Evolutionary conservation across 176 grass and related monocot genomes (phyloP).

Genomic region (Dendrocalamus sinicus): DNA sequence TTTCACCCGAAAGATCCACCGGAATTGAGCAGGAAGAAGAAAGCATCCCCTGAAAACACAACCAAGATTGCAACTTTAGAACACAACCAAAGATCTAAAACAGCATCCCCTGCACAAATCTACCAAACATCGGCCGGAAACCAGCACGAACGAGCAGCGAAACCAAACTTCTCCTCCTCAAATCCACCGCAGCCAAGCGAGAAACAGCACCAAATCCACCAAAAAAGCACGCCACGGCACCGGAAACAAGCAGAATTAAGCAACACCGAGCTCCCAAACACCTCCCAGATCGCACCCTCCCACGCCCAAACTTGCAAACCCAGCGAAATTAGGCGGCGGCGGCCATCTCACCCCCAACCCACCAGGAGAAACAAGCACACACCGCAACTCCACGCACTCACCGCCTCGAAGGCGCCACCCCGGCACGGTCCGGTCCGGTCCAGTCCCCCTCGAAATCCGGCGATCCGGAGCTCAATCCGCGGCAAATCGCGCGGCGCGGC

Average conservation of each 20-base stretch:
- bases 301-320: not conserved
- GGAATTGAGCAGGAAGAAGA: not conserved
- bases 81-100: constrained; percentile 20
- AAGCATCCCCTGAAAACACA: constrained; percentile 37
- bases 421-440: not conserved
- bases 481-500: constrained; percentile 20
- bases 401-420: not conserved
- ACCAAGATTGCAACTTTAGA: constrained; percentile 35
- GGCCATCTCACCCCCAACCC: not conserved
- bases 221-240: not conserved
- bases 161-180: constrained; percentile 1
- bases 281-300: not conserved
- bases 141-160: not conserved
- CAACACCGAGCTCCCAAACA: not conserved
- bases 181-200: constrained; percentile 25
- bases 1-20: constrained; percentile 41
- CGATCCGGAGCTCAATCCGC: constrained; percentile 18
- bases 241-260: constrained; percentile 25
- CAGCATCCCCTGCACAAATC: constrained; percentile 8
- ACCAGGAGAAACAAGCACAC: not conserved
- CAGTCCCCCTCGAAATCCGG: constrained; percentile 22
- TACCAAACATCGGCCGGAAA: not conserved
- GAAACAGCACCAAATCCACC: constrained; percentile 23
- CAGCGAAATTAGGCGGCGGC: constrained; percentile 32
- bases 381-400: not conserved